phyloP scores from a whole-genome alignment of 2,329 filamentous ascomycete genomes.

The Bipolaris gigantea region DNA sequence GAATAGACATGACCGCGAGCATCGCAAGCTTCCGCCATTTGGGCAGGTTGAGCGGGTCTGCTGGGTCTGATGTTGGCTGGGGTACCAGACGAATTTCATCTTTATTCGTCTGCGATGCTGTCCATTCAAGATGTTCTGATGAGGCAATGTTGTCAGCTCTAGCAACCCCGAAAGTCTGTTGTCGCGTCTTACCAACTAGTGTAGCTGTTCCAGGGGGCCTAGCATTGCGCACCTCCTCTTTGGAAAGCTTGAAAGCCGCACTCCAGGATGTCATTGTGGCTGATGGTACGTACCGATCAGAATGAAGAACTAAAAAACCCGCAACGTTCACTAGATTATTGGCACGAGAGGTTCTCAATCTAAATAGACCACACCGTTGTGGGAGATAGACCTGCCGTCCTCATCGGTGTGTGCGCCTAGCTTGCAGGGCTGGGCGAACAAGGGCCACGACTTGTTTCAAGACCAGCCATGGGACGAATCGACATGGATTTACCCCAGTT shows the following conservation, averaged over 20 bases:
- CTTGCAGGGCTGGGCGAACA: background rate
- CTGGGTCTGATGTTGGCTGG: slow-evolving; percentile 44
- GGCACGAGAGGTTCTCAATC: slow-evolving; percentile 1
- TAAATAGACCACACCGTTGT: slow-evolving; percentile 5
- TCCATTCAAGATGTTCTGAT: slow-evolving; percentile 35
- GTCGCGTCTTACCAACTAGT: slow-evolving; percentile 40
- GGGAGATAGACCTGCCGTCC: background rate
- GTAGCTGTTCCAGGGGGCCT: slow-evolving; percentile 47
- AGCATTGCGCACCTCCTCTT: slow-evolving; percentile 44
- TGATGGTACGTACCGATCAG: background rate
- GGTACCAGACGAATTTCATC: slow-evolving; percentile 46
- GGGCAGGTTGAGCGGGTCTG: slow-evolving; percentile 48
- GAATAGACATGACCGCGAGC: slow-evolving; percentile 43
- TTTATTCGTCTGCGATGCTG: slow-evolving; percentile 34
- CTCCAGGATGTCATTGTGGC: slow-evolving; percentile 39
- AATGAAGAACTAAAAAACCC: background rate
- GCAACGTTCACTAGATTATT: background rate
- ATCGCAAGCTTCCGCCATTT: slow-evolving; percentile 42
- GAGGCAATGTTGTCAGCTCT: background rate
- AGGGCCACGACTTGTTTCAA: background rate
- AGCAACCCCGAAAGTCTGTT: background rate
- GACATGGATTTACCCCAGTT: background rate
- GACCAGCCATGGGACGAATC: background rate
- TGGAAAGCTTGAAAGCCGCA: slow-evolving; percentile 44
- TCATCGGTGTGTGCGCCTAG: background rate